phyloP scores from a whole-genome alignment of 2,329 filamentous ascomycete species.

The Neonectria faginata region DNA sequence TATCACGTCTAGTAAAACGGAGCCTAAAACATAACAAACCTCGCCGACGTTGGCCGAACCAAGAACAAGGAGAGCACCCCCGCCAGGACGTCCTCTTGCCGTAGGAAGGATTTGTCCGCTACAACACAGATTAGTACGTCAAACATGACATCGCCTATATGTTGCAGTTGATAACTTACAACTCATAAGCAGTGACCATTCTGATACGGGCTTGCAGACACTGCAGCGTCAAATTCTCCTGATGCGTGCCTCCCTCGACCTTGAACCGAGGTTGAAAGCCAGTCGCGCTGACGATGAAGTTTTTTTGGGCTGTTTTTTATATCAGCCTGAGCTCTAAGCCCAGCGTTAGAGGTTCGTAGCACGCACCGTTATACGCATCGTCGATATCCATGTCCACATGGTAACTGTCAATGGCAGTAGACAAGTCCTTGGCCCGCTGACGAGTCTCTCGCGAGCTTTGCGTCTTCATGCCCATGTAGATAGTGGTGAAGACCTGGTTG shows the following conservation, averaged over 20 bases:
- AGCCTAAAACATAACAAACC: conserved; percentile 4
- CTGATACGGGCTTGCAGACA: conserved; percentile 74
- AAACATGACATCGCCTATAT: neutral
- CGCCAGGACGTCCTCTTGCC: conserved; percentile 39
- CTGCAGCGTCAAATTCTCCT: conserved; percentile 69
- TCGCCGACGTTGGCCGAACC: conserved; percentile 47
- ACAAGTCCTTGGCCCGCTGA: conserved; percentile 71
- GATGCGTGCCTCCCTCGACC: conserved; percentile 67
- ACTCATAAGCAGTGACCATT: conserved; percentile 65
- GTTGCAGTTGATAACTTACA: neutral
- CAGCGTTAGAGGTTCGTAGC: no score
- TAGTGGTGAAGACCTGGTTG: conserved; percentile 52
- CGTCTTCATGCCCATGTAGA: conserved; percentile 74
- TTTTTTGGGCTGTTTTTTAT: conserved; percentile 60
- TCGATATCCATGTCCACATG: conserved; percentile 83
- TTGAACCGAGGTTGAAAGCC: conserved; percentile 64
- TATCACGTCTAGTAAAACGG: neutral
- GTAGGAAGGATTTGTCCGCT: conserved; percentile 54
- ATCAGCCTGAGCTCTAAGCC: neutral
- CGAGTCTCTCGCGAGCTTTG: conserved; percentile 76
- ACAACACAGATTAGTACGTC: neutral
- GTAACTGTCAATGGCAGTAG: conserved; percentile 73
- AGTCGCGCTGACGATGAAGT: conserved; percentile 68
- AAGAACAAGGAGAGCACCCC: conserved; percentile 44
- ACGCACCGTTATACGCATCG: conserved; percentile 61